Percentiles rank a stretch among this genome's conserved stretches.
Conservation (phyloP, 176 grass and related monocot species). For the Rhynchospora pubera region DNA sequence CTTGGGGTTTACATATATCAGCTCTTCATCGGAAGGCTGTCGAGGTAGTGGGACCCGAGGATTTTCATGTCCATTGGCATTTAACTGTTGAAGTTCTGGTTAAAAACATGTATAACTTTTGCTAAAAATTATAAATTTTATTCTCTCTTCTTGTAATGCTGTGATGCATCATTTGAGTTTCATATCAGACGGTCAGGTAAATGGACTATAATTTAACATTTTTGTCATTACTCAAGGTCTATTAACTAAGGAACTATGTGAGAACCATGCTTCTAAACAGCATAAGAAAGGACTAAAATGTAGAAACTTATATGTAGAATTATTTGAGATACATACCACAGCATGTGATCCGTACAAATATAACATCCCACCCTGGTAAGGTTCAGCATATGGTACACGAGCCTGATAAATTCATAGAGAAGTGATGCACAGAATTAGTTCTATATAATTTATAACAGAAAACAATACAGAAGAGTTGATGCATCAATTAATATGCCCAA, state of each 20-base stretch:
- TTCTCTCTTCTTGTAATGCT: not conserved
- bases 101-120: not conserved
- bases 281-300: not conserved
- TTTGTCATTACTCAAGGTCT: not conserved
- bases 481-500: not conserved
- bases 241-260: not conserved
- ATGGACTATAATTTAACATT: not conserved
- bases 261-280: not conserved
- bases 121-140: not conserved
- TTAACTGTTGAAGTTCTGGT: slow-evolving; percentile 26
- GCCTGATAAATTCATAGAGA: not conserved
- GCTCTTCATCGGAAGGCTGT: slow-evolving; percentile 52
- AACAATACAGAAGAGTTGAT: not conserved
- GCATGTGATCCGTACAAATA: not conserved
- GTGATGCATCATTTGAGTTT: not conserved
- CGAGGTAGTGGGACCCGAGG: slow-evolving; percentile 61
- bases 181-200: not conserved
- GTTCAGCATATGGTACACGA: slow-evolving; percentile 3
- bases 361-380: not conserved
- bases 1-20: slow-evolving; percentile 83
- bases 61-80: slow-evolving; percentile 27
- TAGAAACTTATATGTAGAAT: not conserved
- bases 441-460: not conserved
- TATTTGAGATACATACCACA: not conserved
- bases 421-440: not conserved